Percentiles rank a stretch among this genome's conserved stretches.
These are phyloP conservation scores for Dactylellina sp. DNA, from an alignment of 2,329 filamentous ascomycete genomes.

Conservation along the genomic window DNA sequence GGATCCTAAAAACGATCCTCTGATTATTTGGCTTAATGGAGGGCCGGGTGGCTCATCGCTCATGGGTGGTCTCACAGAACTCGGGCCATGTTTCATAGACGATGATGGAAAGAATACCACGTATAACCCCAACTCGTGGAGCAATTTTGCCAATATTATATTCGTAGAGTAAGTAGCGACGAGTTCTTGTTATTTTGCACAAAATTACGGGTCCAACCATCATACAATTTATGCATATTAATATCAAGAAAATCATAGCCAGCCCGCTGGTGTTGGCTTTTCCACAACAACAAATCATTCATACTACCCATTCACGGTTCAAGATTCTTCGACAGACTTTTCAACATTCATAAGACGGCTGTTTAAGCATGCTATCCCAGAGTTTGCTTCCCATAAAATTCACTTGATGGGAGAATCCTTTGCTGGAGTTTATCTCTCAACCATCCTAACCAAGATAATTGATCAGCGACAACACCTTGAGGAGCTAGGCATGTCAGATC, in stretches of 20 bases:
- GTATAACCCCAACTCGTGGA: slow-evolving; percentile 93
- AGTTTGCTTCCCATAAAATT: slow-evolving; percentile 40
- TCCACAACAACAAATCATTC: slow-evolving; percentile 32
- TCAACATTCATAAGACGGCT: slow-evolving; percentile 41
- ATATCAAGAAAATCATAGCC: slow-evolving; percentile 12
- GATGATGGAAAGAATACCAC: slow-evolving; percentile 80
- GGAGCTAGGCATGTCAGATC: slow-evolving; percentile 36
- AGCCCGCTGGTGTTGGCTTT: slow-evolving; percentile 44
- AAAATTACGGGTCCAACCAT: not conserved
- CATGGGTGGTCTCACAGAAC: slow-evolving; percentile 96
- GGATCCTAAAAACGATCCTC: slow-evolving; percentile 94
- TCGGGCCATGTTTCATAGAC: slow-evolving; percentile 89
- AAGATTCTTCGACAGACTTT: slow-evolving; percentile 34
- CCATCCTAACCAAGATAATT: slow-evolving; percentile 41
- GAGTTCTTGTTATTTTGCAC: not conserved
- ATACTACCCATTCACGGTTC: slow-evolving; percentile 37
- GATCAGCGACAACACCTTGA: slow-evolving; percentile 30
- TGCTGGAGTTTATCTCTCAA: slow-evolving; percentile 39
- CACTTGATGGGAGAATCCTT: slow-evolving; percentile 50
- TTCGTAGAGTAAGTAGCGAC: slow-evolving; percentile 78
- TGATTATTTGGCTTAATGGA: slow-evolving; percentile 94
- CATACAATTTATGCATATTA: not conserved
- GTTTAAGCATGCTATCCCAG: slow-evolving; percentile 41
- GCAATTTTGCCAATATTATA: slow-evolving; percentile 96
- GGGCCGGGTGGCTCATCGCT: slow-evolving; percentile 96